These are phyloP conservation scores for Sarocladium kiliense DNA, from an alignment of 2,329 filamentous ascomycete genomes.

Conservation along the genomic window DNA sequence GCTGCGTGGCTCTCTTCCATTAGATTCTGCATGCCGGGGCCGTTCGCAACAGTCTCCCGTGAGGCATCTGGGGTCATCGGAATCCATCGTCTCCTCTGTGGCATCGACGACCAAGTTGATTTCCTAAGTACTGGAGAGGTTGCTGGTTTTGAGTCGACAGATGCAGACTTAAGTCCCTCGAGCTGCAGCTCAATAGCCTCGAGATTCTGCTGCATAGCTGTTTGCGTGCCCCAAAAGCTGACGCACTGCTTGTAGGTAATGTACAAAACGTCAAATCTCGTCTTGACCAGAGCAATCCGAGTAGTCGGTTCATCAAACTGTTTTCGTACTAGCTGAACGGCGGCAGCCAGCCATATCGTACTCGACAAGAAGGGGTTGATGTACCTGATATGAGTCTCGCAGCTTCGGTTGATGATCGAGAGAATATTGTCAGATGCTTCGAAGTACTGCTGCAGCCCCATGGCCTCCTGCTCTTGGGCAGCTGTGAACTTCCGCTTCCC, in stretches of 20 bases:
- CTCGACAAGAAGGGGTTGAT: slow-evolving; percentile 27
- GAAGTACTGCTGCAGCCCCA: slow-evolving; percentile 20
- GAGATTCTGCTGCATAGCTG: slow-evolving; percentile 20
- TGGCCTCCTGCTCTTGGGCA: slow-evolving; percentile 11
- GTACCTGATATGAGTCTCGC: slow-evolving; percentile 20
- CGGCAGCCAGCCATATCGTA: slow-evolving; percentile 27
- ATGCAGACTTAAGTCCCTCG: slow-evolving; percentile 10
- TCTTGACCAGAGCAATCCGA: slow-evolving; percentile 11
- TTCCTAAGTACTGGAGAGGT: neutral
- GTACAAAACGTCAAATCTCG: slow-evolving; percentile 13
- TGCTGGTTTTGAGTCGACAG: neutral
- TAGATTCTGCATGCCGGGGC: too few relatives aligned
- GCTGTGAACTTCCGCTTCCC: neutral
- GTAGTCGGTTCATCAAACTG: neutral
- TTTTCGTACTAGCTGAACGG: slow-evolving; percentile 18
- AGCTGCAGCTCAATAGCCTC: slow-evolving; percentile 19
- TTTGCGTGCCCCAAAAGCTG: slow-evolving; percentile 21
- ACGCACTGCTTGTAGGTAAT: slow-evolving; percentile 21
- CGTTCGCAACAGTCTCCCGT: neutral
- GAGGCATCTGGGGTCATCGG: neutral
- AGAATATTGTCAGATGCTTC: slow-evolving; percentile 24
- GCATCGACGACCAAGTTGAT: neutral
- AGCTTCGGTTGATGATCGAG: slow-evolving; percentile 20
- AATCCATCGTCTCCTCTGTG: neutral
- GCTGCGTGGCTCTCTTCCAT: too few relatives aligned